Evolutionary conservation across 2,329 filamentous ascomycete genomes (phyloP), one percentile per base, ranked within the genome.

Genomic region (Neodidymelliopsis sp.): DNA sequence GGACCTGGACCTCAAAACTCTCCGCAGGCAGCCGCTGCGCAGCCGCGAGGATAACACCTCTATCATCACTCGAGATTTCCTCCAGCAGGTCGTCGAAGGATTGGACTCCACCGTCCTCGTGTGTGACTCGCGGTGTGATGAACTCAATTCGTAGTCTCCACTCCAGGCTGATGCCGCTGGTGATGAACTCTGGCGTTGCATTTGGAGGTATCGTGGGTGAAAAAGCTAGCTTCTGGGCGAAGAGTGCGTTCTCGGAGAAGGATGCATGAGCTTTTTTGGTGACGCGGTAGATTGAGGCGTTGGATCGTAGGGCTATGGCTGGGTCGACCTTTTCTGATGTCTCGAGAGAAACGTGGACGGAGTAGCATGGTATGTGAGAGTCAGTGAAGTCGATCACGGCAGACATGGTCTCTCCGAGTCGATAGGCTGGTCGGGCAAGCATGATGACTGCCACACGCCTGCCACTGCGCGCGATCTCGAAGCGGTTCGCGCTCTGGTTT

Each of bases 111-210:
- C 65, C 65, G 23, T 71, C 65, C 25, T 66, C 69, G 23, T 66
- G 63, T 57, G 41, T 66, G 59, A 81, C 69, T 13, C 81, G 84
- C 5, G 89, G 87, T 5, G 93, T 93, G 19, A 96, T 91, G 73
- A 99, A 99, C 74, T 97, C 92, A 49, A 99, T 85, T 1, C 90
- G 81, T 24, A 99, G 78, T 70, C 88, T 89, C 94, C 94, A 99
- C 59, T 91, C 88, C 19, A 97, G 77, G 56, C 84, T 89, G 4
- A 99, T 84, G 2, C 92, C 92, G 53, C 86, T 96, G 0, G 94
- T 99, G 35, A 95, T 83, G 60, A 99, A 96, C 56, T 94, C 91
- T 0, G 94, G 94, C 1, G 92, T 96, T 0, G 90, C 91, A 11
- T 81, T 81, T 13, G 88, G 82, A 0, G 94, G 94, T 37, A 99